Percentiles rank a stretch among this genome's conserved stretches.
phyloP scores from a whole-genome alignment of 2,329 filamentous ascomycete genomes.

The Didymella arachidicola region DNA sequence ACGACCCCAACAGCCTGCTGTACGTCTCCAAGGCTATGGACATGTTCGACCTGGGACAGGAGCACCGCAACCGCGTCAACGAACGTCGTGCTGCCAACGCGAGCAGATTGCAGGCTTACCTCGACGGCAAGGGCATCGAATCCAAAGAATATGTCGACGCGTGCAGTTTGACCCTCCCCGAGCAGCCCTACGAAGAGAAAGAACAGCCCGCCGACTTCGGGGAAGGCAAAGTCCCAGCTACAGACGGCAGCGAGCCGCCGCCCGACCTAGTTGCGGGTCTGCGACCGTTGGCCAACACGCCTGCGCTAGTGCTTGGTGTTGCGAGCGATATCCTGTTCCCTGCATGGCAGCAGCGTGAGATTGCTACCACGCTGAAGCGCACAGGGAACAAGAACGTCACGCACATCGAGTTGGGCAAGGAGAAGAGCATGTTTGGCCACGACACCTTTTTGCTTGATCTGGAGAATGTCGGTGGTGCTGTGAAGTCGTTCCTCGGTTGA shows the following conservation, averaged over 20 bases:
- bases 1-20: constrained; percentile 92
- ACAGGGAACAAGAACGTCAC: constrained; percentile 82
- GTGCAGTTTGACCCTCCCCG: constrained; percentile 85
- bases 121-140: constrained; percentile 41
- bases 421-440: constrained; percentile 93
- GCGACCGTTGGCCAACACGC: constrained; percentile 73
- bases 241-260: constrained; percentile 65
- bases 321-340: constrained; percentile 97
- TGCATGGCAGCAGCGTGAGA: constrained; percentile 96
- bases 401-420: constrained; percentile 91
- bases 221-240: constrained; percentile 42
- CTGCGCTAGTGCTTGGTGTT: constrained; percentile 89
- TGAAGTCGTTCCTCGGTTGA: constrained; percentile 78
- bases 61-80: constrained; percentile 70
- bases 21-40: constrained; percentile 99
- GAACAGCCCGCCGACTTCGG: constrained; percentile 55
- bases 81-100: constrained; percentile 69
- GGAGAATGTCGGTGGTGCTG: constrained; percentile 85
- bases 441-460: constrained; percentile 95
- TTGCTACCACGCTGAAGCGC: constrained; percentile 80
- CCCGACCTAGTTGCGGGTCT: constrained; percentile 82
- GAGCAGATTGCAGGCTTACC: constrained; percentile 61
- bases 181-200: constrained; percentile 86
- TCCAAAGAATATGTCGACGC: constrained; percentile 50
- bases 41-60: constrained; percentile 85